Base-by-base conservation (phyloP, 768 basidiomycete species). In the Pleurotus citrinopileatus region DNA sequence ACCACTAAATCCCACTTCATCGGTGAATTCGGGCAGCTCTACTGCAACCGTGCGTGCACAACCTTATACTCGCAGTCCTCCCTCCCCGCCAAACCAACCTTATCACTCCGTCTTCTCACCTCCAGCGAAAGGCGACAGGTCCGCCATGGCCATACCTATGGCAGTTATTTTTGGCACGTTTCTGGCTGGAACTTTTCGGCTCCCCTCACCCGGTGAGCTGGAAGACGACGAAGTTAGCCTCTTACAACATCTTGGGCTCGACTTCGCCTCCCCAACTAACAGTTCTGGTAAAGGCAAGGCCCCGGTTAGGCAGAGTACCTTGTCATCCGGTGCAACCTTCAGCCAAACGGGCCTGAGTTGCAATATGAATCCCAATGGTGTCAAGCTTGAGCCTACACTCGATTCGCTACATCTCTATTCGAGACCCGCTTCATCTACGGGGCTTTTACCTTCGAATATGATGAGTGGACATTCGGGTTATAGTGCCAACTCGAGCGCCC, bases 311-410 rank as follows among this genome's bases (percentile, higher is more conserved):
- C 6, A 2, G 15, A 17, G 22, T 20, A 19, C n/a, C 23, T 37
- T 36, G 19, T 10, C 34, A 23, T 25, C 8, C 17, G 34, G 19
- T 10, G 13, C 28, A 37, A 28, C 20, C 20, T 22, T 12, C 29
- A 22, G 25, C 48, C 28, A 17, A n/a, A 23, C 26, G 32, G 48
- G 34, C 48, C 15, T 51, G 26, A 28, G 20, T 25, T n/a, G 15
- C 48, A 28, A 51, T 51, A 51, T 36, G 34, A 19, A 37, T 25
- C 15, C n/a, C 15, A 32, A 34, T 17, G 20, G 48, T 34, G 66
- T 67, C 59, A 77, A 73, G 59, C 56, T 66, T 55, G 74, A 66
- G 55, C 68, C 66, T 10, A 60, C 68, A 38, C 17, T 55, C 56
- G 26, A 42, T 55, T 42, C 66, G 67, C 34, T 23, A 52, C 57